Conservation (phyloP, 2,329 filamentous ascomycete species). For the Penicillium sp. region DNA sequence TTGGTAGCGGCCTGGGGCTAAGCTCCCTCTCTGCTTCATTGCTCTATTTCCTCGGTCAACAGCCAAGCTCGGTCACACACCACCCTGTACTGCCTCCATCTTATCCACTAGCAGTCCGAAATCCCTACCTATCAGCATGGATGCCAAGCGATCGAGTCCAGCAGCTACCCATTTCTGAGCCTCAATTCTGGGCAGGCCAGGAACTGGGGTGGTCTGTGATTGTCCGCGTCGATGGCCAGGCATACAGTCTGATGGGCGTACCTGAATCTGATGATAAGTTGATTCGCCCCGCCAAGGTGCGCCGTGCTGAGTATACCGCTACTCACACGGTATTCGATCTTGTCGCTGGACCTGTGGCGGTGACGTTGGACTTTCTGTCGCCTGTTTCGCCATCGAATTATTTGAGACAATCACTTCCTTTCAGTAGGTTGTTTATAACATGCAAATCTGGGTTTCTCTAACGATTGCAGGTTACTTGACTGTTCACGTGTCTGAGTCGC, state of each 20-base stretch:
- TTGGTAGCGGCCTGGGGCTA: slow-evolving; percentile 21
- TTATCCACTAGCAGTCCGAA: slow-evolving; percentile 47
- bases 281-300: slow-evolving; percentile 36
- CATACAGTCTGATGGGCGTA: slow-evolving; percentile 47
- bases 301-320: slow-evolving; percentile 41
- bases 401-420: slow-evolving; percentile 47
- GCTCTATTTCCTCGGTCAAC: slow-evolving; percentile 16
- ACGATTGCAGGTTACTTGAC: slow-evolving; percentile 40
- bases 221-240: slow-evolving; percentile 42
- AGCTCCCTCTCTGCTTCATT: slow-evolving; percentile 24
- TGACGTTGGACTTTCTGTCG: slow-evolving; percentile 48
- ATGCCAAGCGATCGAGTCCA: slow-evolving; percentile 43
- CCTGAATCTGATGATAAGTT: slow-evolving; percentile 23
- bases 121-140: slow-evolving; percentile 48
- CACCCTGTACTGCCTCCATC: slow-evolving; percentile 41
- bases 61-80: slow-evolving; percentile 17
- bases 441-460: too few species aligned
- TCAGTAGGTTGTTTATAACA: slow-evolving; percentile 28
- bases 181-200: slow-evolving; percentile 48
- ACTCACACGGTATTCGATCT: slow-evolving; percentile 46
- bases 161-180: slow-evolving; percentile 38
- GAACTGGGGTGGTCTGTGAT: slow-evolving; percentile 46
- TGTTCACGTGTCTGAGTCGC: slow-evolving; percentile 31
- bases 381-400: slow-evolving; percentile 47
- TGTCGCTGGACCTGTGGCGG: slow-evolving; percentile 35